These are phyloP conservation scores for Setaria italica DNA, from an alignment of 202 grass and related monocot species.

Conservation along the genomic window DNA sequence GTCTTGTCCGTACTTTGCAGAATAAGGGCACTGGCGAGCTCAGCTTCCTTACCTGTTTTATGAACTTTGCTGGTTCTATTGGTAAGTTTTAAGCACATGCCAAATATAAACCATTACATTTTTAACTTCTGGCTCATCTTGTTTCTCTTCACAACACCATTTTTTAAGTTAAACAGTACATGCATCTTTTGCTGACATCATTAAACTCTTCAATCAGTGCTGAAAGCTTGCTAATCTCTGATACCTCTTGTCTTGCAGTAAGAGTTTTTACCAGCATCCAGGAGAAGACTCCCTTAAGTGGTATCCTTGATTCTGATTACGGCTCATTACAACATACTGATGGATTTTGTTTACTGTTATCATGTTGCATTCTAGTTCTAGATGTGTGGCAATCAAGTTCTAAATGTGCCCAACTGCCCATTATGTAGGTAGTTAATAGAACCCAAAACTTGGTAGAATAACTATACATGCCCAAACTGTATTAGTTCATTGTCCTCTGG, in stretches of 20 bases:
- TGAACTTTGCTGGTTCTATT: slow-evolving; percentile 92
- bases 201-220: neutral
- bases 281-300: slow-evolving; percentile 86
- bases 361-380: slow-evolving; percentile 29
- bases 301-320: slow-evolving; percentile 78
- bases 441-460: neutral
- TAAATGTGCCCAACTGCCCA: neutral
- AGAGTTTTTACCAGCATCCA: slow-evolving; percentile 96
- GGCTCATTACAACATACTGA: slow-evolving; percentile 16
- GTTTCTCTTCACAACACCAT: neutral
- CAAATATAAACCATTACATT: slow-evolving; percentile 12
- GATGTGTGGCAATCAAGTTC: neutral
- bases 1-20: slow-evolving; percentile 57
- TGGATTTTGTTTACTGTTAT: neutral
- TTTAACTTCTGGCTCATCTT: slow-evolving; percentile 9
- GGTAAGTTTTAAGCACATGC: slow-evolving; percentile 56
- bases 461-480: neutral
- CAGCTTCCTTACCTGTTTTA: slow-evolving; percentile 89
- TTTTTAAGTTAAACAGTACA: slow-evolving; percentile 6
- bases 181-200: neutral
- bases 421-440: neutral
- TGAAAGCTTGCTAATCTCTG: slow-evolving; percentile 39
- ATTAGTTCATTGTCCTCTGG: neutral
- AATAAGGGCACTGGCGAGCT: slow-evolving; percentile 93
- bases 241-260: slow-evolving; percentile 56